phyloP scores from a whole-genome alignment of 805 yeast genomes.

The Blastobotrys robertii region DNA sequence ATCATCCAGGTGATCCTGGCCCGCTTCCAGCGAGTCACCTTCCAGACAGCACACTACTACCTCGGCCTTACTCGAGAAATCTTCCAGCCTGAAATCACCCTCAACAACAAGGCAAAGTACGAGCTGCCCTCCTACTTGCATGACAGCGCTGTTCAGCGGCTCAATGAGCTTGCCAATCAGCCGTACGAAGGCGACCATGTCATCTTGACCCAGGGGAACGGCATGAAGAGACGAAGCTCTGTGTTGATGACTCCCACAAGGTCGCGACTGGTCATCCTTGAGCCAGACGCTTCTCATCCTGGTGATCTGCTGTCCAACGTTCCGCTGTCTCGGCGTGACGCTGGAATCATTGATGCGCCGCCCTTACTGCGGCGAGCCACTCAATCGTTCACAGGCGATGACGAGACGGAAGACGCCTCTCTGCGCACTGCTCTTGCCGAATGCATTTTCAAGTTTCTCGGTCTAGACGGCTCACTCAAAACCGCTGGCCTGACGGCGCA shows the following conservation, averaged over 20 bases:
- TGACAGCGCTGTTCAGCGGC: constrained; percentile 43
- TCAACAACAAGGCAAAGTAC: constrained; percentile 41
- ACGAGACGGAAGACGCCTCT: constrained; percentile 62
- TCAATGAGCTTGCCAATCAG: constrained; percentile 19
- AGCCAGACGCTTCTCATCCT: constrained; percentile 48
- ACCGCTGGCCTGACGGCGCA: background rate
- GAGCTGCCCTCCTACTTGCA: constrained; percentile 57
- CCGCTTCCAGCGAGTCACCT: constrained; percentile 79
- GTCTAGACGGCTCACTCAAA: constrained; percentile 37
- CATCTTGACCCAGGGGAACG: background rate
- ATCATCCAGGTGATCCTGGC: constrained; percentile 88
- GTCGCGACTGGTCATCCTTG: constrained; percentile 18
- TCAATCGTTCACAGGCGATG: constrained; percentile 45
- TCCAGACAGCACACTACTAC: constrained; percentile 81
- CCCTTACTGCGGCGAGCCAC: constrained; percentile 3
- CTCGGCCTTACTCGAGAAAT: constrained; percentile 78
- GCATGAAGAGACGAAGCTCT: constrained; percentile 6
- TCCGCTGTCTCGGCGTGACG: constrained; percentile 33
- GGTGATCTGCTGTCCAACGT: constrained; percentile 81
- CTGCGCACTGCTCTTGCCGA: constrained; percentile 58
- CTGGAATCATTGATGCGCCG: constrained; percentile 6
- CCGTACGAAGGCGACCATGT: background rate
- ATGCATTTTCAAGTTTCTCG: constrained; percentile 57
- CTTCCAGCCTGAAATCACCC: constrained; percentile 58
- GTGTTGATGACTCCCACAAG: background rate